These are phyloP conservation scores for Afroboletus lepidellus DNA, from an alignment of 1,284 basidiomycete species.

Conservation along the genomic window DNA sequence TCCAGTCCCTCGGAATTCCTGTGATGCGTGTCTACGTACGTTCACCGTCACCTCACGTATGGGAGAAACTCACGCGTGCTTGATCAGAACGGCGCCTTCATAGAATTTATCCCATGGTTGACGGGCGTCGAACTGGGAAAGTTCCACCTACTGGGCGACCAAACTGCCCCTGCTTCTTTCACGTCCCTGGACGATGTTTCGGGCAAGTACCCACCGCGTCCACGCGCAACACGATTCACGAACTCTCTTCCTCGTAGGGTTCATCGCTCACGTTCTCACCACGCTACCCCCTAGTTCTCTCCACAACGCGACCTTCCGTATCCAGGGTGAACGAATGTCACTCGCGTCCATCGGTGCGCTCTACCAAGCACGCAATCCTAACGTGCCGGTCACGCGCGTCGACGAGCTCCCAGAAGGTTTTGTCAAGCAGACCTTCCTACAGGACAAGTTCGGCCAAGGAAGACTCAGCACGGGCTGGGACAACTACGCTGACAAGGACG, in stretches of 20 bases:
- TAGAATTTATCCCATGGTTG: conserved; percentile 25
- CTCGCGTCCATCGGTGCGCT: conserved; percentile 25
- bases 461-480: conserved; percentile 33
- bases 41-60: conserved; percentile 3
- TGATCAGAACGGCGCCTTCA: conserved; percentile 30
- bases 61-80: background rate
- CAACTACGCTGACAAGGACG: conserved; percentile 26
- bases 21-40: conserved; percentile 35
- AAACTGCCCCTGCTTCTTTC: conserved; percentile 30
- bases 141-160: conserved; percentile 34
- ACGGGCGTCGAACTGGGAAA: conserved; percentile 30
- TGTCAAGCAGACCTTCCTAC: conserved; percentile 31
- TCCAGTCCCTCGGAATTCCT: conserved; percentile 36
- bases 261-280: conserved; percentile 37
- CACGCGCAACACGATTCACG: background rate
- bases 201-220: conserved; percentile 13
- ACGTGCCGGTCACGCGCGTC: conserved; percentile 23
- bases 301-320: conserved; percentile 33
- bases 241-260: conserved; percentile 21
- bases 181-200: conserved; percentile 37
- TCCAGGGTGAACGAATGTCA: conserved; percentile 38
- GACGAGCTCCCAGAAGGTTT: conserved; percentile 31
- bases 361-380: conserved; percentile 23
- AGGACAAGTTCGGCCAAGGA: conserved; percentile 25
- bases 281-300: conserved; percentile 30